Conservation (phyloP, 106 monocot genomes). For the Posidonia australis region DNA sequence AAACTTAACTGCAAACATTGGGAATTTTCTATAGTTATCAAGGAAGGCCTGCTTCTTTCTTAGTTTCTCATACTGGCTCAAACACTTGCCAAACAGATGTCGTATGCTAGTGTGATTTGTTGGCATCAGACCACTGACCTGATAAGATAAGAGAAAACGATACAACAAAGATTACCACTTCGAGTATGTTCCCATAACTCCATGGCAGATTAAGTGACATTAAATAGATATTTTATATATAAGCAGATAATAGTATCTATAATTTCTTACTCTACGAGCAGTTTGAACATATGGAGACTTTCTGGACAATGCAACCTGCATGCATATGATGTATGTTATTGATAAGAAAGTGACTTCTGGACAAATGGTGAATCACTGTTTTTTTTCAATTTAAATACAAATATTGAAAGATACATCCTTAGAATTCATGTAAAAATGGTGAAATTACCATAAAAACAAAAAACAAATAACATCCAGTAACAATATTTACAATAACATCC, state of each 20-base stretch:
- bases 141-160: too few relatives aligned
- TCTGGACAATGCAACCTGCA: slow-evolving; percentile 94
- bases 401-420: too few relatives aligned
- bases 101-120: slow-evolving; percentile 98
- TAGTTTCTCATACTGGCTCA: slow-evolving; percentile 85
- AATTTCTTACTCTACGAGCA: slow-evolving; percentile 72
- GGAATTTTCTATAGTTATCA: slow-evolving; percentile 91
- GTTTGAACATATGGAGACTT: slow-evolving; percentile 98
- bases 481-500: too few relatives aligned
- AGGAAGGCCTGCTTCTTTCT: slow-evolving; percentile 93
- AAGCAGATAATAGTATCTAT: background rate
- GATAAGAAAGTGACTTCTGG: background rate
- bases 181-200: background rate
- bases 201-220: background rate
- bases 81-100: slow-evolving; percentile 83
- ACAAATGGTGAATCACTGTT: too few relatives aligned
- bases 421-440: too few relatives aligned
- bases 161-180: background rate
- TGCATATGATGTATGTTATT: background rate
- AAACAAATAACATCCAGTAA: too few relatives aligned
- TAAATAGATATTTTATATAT: background rate
- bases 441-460: too few relatives aligned
- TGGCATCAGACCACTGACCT: slow-evolving; percentile 99
- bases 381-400: too few relatives aligned
- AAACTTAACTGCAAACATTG: slow-evolving; percentile 85